These are phyloP conservation scores for Carex cristatella DNA, from an alignment of 176 grass and related monocot species.

Conservation along the genomic window DNA sequence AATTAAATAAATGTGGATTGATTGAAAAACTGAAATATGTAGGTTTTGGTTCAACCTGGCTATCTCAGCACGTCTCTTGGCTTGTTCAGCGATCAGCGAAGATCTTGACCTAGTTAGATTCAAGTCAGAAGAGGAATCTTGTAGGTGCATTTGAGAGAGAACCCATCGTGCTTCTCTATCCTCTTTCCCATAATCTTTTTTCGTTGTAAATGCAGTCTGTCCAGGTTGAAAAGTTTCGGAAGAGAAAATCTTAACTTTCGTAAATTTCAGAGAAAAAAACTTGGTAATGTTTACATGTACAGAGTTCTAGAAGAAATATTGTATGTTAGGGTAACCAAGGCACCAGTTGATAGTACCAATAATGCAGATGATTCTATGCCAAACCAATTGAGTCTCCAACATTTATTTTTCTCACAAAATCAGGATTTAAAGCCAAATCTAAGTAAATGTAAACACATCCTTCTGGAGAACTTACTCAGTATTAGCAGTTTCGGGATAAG, in stretches of 20 bases:
- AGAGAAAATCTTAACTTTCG: not conserved
- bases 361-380: not conserved
- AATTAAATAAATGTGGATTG: not conserved
- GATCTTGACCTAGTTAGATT: slow-evolving; percentile 31
- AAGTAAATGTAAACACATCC: not conserved
- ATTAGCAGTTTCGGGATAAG: not conserved
- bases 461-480: not conserved
- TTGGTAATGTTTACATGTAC: not conserved
- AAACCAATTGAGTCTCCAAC: not conserved
- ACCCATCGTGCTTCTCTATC: slow-evolving; percentile 32
- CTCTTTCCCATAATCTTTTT: slow-evolving; percentile 60
- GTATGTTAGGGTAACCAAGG: not conserved
- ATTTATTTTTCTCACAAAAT: not conserved
- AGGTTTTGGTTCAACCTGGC: slow-evolving; percentile 36
- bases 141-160: slow-evolving; percentile 29
- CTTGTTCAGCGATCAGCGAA: slow-evolving; percentile 47
- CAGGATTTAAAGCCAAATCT: not conserved
- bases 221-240: slow-evolving; percentile 1
- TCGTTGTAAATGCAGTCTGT: slow-evolving; percentile 62
- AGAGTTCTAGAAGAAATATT: not conserved
- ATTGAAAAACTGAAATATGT: not conserved
- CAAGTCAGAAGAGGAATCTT: slow-evolving; percentile 34
- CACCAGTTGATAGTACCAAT: not conserved
- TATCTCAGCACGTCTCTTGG: slow-evolving; percentile 64
- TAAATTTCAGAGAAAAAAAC: not conserved